A percentile compares a stretch with the other conserved stretches of the same genome.
These are phyloP conservation scores for Starmerella tilneyi DNA, from an alignment of 805 yeast genomes.

Conservation along the genomic window DNA sequence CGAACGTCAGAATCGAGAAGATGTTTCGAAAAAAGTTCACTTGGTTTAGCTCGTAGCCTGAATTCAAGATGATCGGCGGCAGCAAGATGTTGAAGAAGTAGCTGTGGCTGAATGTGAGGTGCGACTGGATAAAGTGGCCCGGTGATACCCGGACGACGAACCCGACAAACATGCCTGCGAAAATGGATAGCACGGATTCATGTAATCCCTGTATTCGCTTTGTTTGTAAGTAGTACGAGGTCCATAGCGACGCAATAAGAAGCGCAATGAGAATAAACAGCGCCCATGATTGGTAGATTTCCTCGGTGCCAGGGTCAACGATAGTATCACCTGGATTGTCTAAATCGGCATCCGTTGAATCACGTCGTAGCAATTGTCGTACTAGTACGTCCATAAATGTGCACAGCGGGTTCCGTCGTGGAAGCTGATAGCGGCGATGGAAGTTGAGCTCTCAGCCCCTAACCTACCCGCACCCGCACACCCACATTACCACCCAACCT, in stretches of 20 bases:
- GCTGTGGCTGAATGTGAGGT: slow-evolving; percentile 87
- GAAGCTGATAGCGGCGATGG: no score
- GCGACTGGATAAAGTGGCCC: slow-evolving; percentile 94
- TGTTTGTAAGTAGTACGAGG: slow-evolving; percentile 85
- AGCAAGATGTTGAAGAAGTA: slow-evolving; percentile 87
- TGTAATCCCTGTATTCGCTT: slow-evolving; percentile 89
- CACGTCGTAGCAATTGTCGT: slow-evolving; percentile 24
- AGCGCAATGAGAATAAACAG: slow-evolving; percentile 72
- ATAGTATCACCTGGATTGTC: slow-evolving; percentile 41
- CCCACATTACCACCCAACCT: no score
- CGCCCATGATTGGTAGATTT: slow-evolving; percentile 96
- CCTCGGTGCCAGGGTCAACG: slow-evolving; percentile 80
- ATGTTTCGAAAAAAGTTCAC: slow-evolving; percentile 88
- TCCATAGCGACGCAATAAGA: slow-evolving; percentile 84
- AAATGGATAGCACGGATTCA: slow-evolving; percentile 91
- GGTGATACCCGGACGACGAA: slow-evolving; percentile 81
- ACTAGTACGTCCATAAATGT: slow-evolving; percentile 4
- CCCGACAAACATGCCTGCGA: slow-evolving; percentile 95
- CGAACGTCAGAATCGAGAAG: slow-evolving; percentile 82
- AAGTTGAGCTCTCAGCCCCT: no score
- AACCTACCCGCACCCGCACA: no score
- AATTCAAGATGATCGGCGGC: slow-evolving; percentile 92
- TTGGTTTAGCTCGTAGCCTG: slow-evolving; percentile 94
- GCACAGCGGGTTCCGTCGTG: no score
- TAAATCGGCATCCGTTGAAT: slow-evolving; percentile 34